phyloP scores from a whole-genome alignment of 768 basidiomycete genomes.

The Podaxis sp. region DNA sequence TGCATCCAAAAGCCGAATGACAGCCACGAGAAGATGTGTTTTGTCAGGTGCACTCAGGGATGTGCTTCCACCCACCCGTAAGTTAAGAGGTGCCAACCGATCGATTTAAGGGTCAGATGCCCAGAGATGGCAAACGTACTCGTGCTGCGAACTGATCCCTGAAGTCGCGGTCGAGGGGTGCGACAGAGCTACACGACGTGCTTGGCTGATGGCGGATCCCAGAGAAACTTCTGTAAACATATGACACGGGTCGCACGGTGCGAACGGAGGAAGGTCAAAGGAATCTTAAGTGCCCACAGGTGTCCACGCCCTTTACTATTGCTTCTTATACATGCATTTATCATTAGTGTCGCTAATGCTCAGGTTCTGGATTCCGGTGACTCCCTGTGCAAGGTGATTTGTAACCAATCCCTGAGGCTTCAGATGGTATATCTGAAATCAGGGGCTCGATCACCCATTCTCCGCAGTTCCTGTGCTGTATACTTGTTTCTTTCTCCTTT shows the following conservation, averaged over 20 bases:
- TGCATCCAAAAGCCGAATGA: background rate
- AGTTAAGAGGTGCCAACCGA: background rate
- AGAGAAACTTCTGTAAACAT: background rate
- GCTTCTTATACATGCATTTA: background rate
- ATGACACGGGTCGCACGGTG: background rate
- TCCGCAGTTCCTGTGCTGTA: constrained; percentile 32
- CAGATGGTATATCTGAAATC: constrained; percentile 56
- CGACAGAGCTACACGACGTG: too few relatives aligned
- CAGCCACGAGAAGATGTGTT: background rate
- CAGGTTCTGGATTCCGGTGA: background rate
- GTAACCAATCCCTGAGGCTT: background rate
- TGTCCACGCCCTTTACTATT: background rate
- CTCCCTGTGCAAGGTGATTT: background rate
- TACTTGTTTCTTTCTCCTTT: constrained; percentile 32
- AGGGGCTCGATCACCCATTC: constrained; percentile 59
- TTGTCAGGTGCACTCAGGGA: background rate
- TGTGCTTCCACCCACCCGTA: background rate
- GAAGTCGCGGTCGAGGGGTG: too few relatives aligned
- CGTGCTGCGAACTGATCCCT: background rate
- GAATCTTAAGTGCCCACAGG: background rate
- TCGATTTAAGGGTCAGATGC: background rate
- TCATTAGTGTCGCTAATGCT: background rate
- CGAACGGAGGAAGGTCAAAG: background rate
- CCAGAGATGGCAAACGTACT: background rate
- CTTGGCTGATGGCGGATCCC: too few relatives aligned